phyloP scores from a whole-genome alignment of 495 filamentous ascomycete species.

The Penicillium waksmanii region DNA sequence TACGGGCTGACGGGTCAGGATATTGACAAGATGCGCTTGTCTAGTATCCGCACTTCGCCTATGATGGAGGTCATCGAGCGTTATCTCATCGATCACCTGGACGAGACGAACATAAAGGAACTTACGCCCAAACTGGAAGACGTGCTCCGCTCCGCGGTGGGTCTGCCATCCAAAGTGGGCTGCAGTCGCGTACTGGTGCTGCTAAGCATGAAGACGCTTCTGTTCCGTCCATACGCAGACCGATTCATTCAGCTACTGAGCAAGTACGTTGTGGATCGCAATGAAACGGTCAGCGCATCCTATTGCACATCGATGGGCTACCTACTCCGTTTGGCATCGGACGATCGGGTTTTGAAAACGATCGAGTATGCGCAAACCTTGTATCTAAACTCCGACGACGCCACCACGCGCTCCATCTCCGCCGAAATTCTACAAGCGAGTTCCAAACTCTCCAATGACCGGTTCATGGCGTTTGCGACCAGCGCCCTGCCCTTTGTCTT shows the following conservation, averaged over 20 bases:
- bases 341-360: slow-evolving; percentile 69
- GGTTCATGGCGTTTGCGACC: slow-evolving; percentile 76
- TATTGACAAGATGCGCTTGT: slow-evolving; percentile 82
- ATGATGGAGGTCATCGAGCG: slow-evolving; percentile 93
- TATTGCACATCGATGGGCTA: slow-evolving; percentile 90
- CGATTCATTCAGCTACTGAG: slow-evolving; percentile 74
- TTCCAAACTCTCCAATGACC: slow-evolving; percentile 85
- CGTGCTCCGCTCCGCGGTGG: slow-evolving; percentile 82
- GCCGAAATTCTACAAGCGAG: slow-evolving; percentile 79
- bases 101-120: slow-evolving; percentile 71
- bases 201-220: slow-evolving; percentile 73
- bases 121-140: slow-evolving; percentile 72
- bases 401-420: slow-evolving; percentile 69
- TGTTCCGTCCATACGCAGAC: slow-evolving; percentile 78
- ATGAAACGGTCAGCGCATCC: slow-evolving; percentile 83
- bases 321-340: slow-evolving; percentile 71
- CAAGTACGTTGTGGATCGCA: slow-evolving; percentile 82
- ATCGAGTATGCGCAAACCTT: slow-evolving; percentile 67
- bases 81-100: slow-evolving; percentile 78
- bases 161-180: slow-evolving; percentile 90
- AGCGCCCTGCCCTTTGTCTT: slow-evolving; percentile 85
- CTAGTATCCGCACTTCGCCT: slow-evolving; percentile 80
- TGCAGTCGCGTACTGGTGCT: slow-evolving; percentile 84
- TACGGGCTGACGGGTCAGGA: slow-evolving; percentile 80
- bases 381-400: slow-evolving; percentile 81